Conservation (phyloP, 2,329 filamentous ascomycete genomes). For the Penicillium sp. region DNA sequence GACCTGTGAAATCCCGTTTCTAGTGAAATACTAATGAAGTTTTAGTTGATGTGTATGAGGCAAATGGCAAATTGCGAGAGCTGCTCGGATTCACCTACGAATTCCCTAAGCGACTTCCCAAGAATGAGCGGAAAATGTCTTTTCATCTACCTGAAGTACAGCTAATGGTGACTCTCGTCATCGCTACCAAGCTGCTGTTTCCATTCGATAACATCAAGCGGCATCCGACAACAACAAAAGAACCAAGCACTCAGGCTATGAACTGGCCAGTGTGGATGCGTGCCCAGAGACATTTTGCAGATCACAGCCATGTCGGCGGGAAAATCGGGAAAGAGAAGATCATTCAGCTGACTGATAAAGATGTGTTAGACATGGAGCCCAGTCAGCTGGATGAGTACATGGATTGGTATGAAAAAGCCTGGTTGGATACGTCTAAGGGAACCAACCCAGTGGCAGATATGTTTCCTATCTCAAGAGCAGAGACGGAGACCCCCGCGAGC, state of each 20-base stretch:
- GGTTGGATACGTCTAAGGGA: conserved; percentile 36
- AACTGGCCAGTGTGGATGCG: conserved; percentile 68
- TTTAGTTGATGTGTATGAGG: conserved; percentile 40
- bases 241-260: conserved; percentile 56
- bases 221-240: conserved; percentile 46
- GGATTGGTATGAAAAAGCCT: conserved; percentile 69
- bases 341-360: conserved; percentile 53
- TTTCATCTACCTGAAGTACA: conserved; percentile 67
- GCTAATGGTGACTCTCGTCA: conserved; percentile 63
- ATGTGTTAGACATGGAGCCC: conserved; percentile 57
- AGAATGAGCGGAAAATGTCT: conserved; percentile 33
- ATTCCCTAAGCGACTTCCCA: conserved; percentile 37
- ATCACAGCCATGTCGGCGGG: conserved; percentile 27
- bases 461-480: conserved; percentile 35
- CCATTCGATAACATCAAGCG: conserved; percentile 60
- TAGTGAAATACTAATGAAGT: background rate
- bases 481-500: conserved; percentile 10
- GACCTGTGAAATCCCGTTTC: conserved; percentile 18
- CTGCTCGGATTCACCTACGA: conserved; percentile 56
- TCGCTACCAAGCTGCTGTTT: conserved; percentile 72
- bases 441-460: conserved; percentile 38
- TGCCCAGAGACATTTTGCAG: conserved; percentile 41
- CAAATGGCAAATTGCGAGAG: conserved; percentile 53
- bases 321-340: conserved; percentile 45
- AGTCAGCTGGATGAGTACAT: conserved; percentile 67